These are phyloP conservation scores for Bacidia gigantensis DNA, from an alignment of 495 filamentous ascomycete genomes.

Conservation along the genomic window DNA sequence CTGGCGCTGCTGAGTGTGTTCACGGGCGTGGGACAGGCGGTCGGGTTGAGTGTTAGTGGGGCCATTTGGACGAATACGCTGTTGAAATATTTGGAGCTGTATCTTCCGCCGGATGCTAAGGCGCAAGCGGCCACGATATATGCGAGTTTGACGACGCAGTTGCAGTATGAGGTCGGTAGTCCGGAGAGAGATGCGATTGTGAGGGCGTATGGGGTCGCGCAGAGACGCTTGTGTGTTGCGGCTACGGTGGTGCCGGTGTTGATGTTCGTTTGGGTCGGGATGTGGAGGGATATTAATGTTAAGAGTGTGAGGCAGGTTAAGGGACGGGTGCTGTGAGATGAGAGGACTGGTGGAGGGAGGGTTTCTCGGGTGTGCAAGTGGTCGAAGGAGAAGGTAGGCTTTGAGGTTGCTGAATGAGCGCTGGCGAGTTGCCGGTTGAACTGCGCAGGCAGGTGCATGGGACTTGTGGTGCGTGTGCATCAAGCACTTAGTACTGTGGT, in stretches of 20 bases:
- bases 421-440: too few species aligned
- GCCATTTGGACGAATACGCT: conserved; percentile 57
- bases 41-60: conserved; percentile 45
- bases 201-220: conserved; percentile 40
- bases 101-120: conserved; percentile 37
- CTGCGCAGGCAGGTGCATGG: too few species aligned
- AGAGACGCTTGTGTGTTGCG: conserved; percentile 41
- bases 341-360: not conserved
- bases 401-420: too few species aligned
- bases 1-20: conserved; percentile 51
- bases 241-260: conserved; percentile 33
- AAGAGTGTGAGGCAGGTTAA: conserved; percentile 34
- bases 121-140: conserved; percentile 37
- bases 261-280: conserved; percentile 29
- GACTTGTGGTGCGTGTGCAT: too few species aligned
- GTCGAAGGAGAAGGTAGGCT: too few species aligned
- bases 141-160: conserved; percentile 33
- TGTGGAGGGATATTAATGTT: conserved; percentile 45
- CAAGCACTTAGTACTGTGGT: too few species aligned
- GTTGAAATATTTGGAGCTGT: conserved; percentile 32
- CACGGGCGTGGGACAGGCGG: conserved; percentile 46
- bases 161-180: conserved; percentile 38
- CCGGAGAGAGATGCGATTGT: conserved; percentile 40
- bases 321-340: conserved; percentile 20
- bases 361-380: too few species aligned